Conservation (phyloP, 2,329 filamentous ascomycete species). For the Aplosporella prunicola region DNA sequence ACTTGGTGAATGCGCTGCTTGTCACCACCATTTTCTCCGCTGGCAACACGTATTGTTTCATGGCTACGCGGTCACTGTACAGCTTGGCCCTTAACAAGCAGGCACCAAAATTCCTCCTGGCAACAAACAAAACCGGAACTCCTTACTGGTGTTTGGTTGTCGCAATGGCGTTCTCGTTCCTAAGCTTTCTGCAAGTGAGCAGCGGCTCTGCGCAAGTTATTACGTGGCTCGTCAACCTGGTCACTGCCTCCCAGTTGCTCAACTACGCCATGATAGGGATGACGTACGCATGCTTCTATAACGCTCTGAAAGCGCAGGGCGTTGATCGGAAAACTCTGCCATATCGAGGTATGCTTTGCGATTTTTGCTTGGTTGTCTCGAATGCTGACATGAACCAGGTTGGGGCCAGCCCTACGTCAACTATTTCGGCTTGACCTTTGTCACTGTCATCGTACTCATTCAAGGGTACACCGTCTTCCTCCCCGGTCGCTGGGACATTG, state of each 20-base stretch:
- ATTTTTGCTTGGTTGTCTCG: too few relatives aligned
- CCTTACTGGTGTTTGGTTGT: conserved; percentile 63
- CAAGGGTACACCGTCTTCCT: conserved; percentile 42
- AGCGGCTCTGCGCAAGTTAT: conserved; percentile 57
- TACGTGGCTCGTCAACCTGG: conserved; percentile 61
- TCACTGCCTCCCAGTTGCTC: conserved; percentile 57
- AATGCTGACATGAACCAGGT: too few relatives aligned
- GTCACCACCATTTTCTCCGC: conserved; percentile 48
- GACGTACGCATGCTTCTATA: conserved; percentile 52
- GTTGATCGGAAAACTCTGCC: conserved; percentile 42
- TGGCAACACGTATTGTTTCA: conserved; percentile 47
- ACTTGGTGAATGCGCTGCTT: conserved; percentile 49
- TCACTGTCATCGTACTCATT: conserved; percentile 16
- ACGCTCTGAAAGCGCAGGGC: conserved; percentile 39
- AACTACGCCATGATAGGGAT: conserved; percentile 42
- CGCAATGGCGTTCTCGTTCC: conserved; percentile 57
- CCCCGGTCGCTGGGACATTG: conserved; percentile 30
- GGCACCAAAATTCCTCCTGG: conserved; percentile 46
- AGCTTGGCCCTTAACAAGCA: conserved; percentile 44
- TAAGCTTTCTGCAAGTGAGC: conserved; percentile 66
- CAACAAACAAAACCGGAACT: conserved; percentile 54
- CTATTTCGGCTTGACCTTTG: conserved; percentile 9
- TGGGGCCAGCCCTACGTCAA: conserved; percentile 33
- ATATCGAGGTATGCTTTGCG: conserved; percentile 31
- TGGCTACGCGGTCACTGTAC: conserved; percentile 44